Evolutionary conservation across 2,329 filamentous ascomycete genomes (phyloP).

Genomic region (Metarhizium rileyi): DNA sequence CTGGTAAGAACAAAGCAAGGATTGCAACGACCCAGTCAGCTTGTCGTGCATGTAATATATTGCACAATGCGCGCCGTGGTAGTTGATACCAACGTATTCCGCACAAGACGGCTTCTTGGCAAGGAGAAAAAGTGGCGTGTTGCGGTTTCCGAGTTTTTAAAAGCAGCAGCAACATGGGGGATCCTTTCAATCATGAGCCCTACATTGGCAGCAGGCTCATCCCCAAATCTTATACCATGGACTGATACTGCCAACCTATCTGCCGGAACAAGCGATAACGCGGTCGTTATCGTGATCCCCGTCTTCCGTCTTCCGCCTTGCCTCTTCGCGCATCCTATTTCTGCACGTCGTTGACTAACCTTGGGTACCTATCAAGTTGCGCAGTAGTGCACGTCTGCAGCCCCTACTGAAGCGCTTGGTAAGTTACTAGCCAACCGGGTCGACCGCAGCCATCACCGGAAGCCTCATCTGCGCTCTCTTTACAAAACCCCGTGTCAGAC

Average conservation of each 20-base stretch:
- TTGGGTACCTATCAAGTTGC: too few relatives aligned
- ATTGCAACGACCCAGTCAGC: background rate
- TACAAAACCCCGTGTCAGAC: too few relatives aligned
- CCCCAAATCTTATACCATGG: background rate
- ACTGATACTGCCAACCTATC: background rate
- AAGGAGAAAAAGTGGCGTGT: background rate
- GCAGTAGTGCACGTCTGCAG: too few relatives aligned
- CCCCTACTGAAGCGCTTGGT: too few relatives aligned
- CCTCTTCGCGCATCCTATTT: background rate
- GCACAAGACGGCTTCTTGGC: background rate
- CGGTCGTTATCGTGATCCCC: background rate
- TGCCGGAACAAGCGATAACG: background rate
- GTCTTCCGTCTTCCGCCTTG: background rate
- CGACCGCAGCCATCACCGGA: too few relatives aligned
- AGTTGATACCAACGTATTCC: background rate
- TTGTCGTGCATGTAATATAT: background rate
- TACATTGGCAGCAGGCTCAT: background rate
- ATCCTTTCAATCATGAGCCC: background rate
- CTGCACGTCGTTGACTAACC: too few relatives aligned
- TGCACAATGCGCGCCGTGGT: background rate
- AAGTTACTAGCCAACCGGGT: too few relatives aligned
- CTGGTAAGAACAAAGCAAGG: background rate
- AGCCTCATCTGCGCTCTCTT: too few relatives aligned
- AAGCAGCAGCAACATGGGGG: too few relatives aligned
- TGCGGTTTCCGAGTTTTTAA: background rate